A percentile compares a stretch with the other conserved stretches of the same genome.
These are phyloP conservation scores for Kwoniella botswanensis DNA, from an alignment of 768 basidiomycete genomes.

Conservation along the genomic window DNA sequence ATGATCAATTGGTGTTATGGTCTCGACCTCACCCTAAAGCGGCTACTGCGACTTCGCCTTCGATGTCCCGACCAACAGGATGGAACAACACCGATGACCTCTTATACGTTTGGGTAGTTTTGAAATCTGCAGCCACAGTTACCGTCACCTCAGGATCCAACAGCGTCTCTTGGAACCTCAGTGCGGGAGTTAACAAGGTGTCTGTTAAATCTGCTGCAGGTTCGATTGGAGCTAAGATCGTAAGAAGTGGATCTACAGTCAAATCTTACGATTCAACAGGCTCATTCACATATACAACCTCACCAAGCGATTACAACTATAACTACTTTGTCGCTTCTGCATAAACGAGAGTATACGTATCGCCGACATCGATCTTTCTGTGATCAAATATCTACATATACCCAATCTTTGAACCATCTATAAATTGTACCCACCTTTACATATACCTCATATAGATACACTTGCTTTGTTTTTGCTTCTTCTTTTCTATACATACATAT, in stretches of 20 bases:
- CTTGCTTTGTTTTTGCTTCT: neutral
- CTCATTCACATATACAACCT: constrained; percentile 41
- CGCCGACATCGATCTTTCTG: neutral
- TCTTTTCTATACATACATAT: neutral
- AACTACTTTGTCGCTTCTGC: constrained; percentile 52
- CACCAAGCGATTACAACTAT: constrained; percentile 51
- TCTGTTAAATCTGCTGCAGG: constrained; percentile 42
- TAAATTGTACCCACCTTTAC: neutral
- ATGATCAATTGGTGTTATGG: constrained; percentile 52
- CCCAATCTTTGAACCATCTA: neutral
- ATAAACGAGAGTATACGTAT: constrained; percentile 5
- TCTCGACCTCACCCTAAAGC: constrained; percentile 54
- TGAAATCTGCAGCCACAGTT: constrained; percentile 38
- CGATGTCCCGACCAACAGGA: constrained; percentile 35
- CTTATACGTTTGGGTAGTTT: constrained; percentile 50
- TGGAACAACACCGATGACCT: constrained; percentile 50
- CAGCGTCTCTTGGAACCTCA: constrained; percentile 35
- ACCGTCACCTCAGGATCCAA: constrained; percentile 37
- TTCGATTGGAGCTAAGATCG: constrained; percentile 40
- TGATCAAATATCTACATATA: neutral
- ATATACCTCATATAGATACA: neutral
- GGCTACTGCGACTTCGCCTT: constrained; percentile 44
- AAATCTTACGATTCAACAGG: constrained; percentile 40
- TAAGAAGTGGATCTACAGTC: constrained; percentile 32
- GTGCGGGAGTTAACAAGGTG: constrained; percentile 46